Conservation (phyloP, 768 basidiomycete genomes). For the Flagelloscypha sp. region DNA sequence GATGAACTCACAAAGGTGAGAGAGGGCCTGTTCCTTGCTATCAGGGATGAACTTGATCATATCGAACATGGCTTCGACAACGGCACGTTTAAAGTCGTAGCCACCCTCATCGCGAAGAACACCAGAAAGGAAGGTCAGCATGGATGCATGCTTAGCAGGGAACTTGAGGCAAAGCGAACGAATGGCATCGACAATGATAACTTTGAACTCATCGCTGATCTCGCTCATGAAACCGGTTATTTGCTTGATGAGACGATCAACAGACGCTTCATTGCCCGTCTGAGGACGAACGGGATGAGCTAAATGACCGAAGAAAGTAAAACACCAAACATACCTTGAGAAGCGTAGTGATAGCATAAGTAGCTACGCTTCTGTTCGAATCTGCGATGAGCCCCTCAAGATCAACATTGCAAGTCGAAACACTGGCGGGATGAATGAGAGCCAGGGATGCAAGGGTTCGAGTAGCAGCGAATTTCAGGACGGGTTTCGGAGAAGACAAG, state of each 20-base stretch:
- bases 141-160: conserved; percentile 91
- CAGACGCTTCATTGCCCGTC: conserved; percentile 99
- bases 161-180: conserved; percentile 98
- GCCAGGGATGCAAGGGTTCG: conserved; percentile 89
- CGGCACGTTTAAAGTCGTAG: conserved; percentile 98
- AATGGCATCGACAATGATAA: conserved; percentile 98
- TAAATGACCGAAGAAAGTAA: conserved; percentile 1
- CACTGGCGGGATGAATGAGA: conserved; percentile 75
- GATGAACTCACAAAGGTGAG: conserved; percentile 98
- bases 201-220: conserved; percentile 99
- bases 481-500: conserved; percentile 89
- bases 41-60: conserved; percentile 98
- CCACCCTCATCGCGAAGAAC: conserved; percentile 97
- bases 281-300: conserved; percentile 23
- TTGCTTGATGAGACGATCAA: conserved; percentile 98
- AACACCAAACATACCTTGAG: conserved; percentile 59
- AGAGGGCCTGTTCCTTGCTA: conserved; percentile 94
- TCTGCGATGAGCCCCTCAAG: conserved; percentile 96
- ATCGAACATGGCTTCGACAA: conserved; percentile 99
- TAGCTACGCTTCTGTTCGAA: conserved; percentile 90
- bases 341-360: conserved; percentile 96
- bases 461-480: conserved; percentile 95
- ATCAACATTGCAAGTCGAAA: conserved; percentile 91
- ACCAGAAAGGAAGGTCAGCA: conserved; percentile 95
- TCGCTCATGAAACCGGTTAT: conserved; percentile 98